phyloP scores from a whole-genome alignment of 2,329 filamentous ascomycete genomes.

The Thyridium curvatum region DNA sequence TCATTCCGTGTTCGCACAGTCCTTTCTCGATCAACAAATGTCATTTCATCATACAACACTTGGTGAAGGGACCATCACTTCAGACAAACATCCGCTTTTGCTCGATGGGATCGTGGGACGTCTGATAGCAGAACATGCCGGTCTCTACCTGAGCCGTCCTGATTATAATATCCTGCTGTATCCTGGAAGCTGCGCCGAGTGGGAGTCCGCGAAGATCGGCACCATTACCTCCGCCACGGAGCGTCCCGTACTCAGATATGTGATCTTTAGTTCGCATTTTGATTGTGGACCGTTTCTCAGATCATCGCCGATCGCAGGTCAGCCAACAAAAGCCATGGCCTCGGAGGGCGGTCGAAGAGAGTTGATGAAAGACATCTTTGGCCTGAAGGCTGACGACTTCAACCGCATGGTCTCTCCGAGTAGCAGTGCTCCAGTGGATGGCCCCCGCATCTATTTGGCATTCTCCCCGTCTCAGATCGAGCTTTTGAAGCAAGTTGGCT shows the following conservation, averaged over 20 bases:
- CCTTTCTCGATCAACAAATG: slow-evolving; percentile 9
- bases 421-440: slow-evolving; percentile 10
- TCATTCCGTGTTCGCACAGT: slow-evolving; percentile 18
- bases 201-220: slow-evolving; percentile 15
- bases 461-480: slow-evolving; percentile 34
- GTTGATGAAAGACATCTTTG: slow-evolving; percentile 16
- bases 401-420: slow-evolving; percentile 7
- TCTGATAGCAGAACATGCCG: slow-evolving; percentile 27
- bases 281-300: slow-evolving; percentile 12
- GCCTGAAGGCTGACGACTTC: slow-evolving; percentile 23
- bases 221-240: slow-evolving; percentile 1
- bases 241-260: slow-evolving; percentile 22
- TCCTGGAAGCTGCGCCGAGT: slow-evolving; percentile 26
- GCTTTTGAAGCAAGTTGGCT: slow-evolving; percentile 29
- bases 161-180: slow-evolving; percentile 32
- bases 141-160: slow-evolving; percentile 22
- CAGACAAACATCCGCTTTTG: slow-evolving; percentile 1
- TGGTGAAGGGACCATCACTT: slow-evolving; percentile 17
- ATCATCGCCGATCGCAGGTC: slow-evolving; percentile 1
- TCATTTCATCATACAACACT: slow-evolving; percentile 9
- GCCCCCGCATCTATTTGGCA: slow-evolving; percentile 42
- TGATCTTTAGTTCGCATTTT: slow-evolving; percentile 25
- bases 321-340: neutral
- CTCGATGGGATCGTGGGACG: slow-evolving; percentile 23
- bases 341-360: neutral